Conservation (phyloP, 2,329 filamentous ascomycete species). For the Colletotrichum trifolii region DNA sequence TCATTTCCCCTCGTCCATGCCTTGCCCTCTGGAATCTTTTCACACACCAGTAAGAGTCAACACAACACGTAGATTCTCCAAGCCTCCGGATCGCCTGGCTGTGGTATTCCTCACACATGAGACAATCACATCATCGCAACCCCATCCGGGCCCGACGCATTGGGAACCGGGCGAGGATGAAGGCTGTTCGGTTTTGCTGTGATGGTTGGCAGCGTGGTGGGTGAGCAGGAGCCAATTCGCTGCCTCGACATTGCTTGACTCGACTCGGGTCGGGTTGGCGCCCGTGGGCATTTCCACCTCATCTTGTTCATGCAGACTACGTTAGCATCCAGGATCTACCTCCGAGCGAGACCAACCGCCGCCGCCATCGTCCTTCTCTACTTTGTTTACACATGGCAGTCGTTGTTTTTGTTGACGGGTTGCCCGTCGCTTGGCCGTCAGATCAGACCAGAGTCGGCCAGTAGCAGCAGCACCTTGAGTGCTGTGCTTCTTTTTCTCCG, state of each 20-base stretch:
- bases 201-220: too few relatives aligned
- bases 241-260: slow-evolving; percentile 22
- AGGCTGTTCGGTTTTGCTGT: too few relatives aligned
- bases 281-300: slow-evolving; percentile 34
- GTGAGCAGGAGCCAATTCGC: slow-evolving; percentile 27
- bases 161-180: slow-evolving; percentile 22
- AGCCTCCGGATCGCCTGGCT: slow-evolving; percentile 9
- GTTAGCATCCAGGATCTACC: slow-evolving; percentile 37
- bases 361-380: neutral
- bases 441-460: neutral
- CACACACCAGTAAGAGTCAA: neutral
- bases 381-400: slow-evolving; percentile 31
- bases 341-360: slow-evolving; percentile 32
- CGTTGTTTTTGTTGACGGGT: slow-evolving; percentile 35
- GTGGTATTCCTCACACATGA: slow-evolving; percentile 32
- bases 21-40: slow-evolving; percentile 15
- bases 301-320: slow-evolving; percentile 35
- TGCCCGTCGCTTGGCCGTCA: slow-evolving; percentile 13
- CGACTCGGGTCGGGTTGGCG: slow-evolving; percentile 29
- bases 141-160: slow-evolving; percentile 32
- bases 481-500: slow-evolving; percentile 13
- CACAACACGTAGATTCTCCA: neutral
- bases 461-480: too few relatives aligned
- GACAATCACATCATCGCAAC: slow-evolving; percentile 36
- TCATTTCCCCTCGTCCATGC: slow-evolving; percentile 11